Evolutionary conservation across 2,329 filamentous ascomycete species (phyloP).

Genomic region (Thielaviopsis musarum): DNA sequence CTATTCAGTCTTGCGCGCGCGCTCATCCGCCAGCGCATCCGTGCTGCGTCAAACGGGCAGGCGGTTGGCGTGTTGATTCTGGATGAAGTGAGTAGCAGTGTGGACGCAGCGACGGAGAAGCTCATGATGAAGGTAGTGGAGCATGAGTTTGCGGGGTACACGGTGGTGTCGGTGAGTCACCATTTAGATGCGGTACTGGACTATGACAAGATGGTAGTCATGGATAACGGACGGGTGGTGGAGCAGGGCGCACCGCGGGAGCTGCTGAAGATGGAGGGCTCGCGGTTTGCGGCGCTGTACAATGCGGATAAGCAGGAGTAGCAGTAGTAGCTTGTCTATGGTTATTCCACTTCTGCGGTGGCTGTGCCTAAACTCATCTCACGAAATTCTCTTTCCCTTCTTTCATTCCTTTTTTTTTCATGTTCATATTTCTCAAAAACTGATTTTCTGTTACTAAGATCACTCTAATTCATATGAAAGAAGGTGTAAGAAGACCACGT

Average conservation of each 20-base stretch:
- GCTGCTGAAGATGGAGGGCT: constrained; percentile 24
- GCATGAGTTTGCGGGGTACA: constrained; percentile 27
- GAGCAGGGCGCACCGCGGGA: constrained; percentile 2
- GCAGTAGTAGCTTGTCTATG: neutral
- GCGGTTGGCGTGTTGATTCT: constrained; percentile 21
- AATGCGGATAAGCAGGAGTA: neutral
- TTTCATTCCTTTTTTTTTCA: too few relatives aligned
- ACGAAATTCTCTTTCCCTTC: too few relatives aligned
- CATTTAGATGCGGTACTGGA: constrained; percentile 33
- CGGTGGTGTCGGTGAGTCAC: constrained; percentile 36
- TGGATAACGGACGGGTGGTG: constrained; percentile 25
- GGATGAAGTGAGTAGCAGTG: constrained; percentile 27
- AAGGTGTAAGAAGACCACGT: too few relatives aligned
- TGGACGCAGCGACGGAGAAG: constrained; percentile 26
- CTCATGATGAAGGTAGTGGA: constrained; percentile 25
- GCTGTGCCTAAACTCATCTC: too few relatives aligned
- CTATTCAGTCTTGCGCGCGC: constrained; percentile 46
- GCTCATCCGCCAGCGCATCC: constrained; percentile 19
- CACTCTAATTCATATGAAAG: too few relatives aligned
- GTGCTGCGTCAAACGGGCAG: neutral
- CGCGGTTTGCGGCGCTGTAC: neutral
- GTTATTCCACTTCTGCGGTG: too few relatives aligned
- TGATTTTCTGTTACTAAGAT: too few relatives aligned
- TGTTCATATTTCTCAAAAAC: too few relatives aligned
- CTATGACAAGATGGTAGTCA: constrained; percentile 32